These are phyloP conservation scores for Phytopythium oedochilum DNA, from an alignment of 352 stramenopile genomes.

Conservation along the genomic window DNA sequence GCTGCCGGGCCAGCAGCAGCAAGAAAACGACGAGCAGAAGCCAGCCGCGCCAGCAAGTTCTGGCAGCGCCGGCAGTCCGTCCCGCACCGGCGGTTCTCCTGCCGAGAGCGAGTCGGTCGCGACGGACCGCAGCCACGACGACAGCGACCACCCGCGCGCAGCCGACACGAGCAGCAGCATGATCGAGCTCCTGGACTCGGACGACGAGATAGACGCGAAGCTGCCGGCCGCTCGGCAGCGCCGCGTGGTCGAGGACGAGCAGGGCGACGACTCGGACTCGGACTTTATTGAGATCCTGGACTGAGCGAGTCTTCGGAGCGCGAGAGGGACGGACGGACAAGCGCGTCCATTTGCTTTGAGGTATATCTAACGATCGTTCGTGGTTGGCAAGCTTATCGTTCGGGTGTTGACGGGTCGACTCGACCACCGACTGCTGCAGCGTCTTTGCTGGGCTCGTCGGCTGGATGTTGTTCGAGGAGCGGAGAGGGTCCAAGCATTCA, in stretches of 20 bases:
- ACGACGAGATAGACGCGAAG: slow-evolving; percentile 25
- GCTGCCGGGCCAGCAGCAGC: background rate
- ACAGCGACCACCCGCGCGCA: slow-evolving; percentile 1
- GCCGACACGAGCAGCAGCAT: slow-evolving; percentile 33
- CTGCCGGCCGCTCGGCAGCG: background rate
- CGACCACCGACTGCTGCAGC: no score
- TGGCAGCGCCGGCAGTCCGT: slow-evolving; percentile 1
- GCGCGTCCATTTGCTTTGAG: no score
- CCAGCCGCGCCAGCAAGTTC: background rate
- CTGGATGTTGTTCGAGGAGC: no score
- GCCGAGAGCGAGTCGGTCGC: slow-evolving; percentile 10
- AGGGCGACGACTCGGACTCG: slow-evolving; percentile 13
- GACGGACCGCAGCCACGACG: slow-evolving; percentile 16
- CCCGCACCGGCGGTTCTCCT: slow-evolving; percentile 2
- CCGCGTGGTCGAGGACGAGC: slow-evolving; percentile 4
- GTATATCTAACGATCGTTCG: no score
- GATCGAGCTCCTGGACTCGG: slow-evolving; percentile 58
- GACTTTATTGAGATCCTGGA: slow-evolving; percentile 6
- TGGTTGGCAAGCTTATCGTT: no score
- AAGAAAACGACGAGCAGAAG: background rate
- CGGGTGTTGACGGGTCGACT: no score
- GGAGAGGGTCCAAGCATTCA: no score
- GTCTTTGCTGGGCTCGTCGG: no score
- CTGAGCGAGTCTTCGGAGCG: no score
- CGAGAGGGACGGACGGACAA: no score